Evolutionary conservation across 1,284 basidiomycete species (phyloP).

Genomic region (Cutaneotrichosporon sp.): DNA sequence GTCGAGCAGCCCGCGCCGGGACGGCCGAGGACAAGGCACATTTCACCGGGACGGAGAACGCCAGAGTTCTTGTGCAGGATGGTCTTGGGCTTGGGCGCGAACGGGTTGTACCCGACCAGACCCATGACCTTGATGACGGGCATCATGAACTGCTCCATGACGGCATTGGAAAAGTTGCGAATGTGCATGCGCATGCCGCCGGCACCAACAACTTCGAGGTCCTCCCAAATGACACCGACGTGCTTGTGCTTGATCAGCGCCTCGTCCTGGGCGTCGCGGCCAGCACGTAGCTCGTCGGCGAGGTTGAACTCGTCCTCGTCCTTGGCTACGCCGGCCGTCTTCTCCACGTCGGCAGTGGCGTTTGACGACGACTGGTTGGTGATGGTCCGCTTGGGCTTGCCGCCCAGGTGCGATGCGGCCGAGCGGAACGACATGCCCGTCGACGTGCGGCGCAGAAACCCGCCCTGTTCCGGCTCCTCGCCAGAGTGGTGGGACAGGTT

Average conservation of each 20-base stretch:
- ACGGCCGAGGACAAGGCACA: conserved; percentile 55
- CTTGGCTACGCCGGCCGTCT: conserved; percentile 17
- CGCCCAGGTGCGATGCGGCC: conserved; percentile 13
- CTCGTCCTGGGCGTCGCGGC: conserved; percentile 60
- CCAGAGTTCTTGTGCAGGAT: conserved; percentile 60
- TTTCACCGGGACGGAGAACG: conserved; percentile 62
- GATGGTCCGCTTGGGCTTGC: conserved; percentile 14
- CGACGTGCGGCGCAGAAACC: conserved; percentile 26
- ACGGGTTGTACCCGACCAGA: conserved; percentile 16
- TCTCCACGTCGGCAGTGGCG: conserved; percentile 27
- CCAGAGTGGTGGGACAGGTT: conserved; percentile 36
- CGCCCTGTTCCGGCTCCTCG: background rate
- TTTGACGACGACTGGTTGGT: conserved; percentile 5
- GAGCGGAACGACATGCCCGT: conserved; percentile 27
- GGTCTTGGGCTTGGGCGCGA: conserved; percentile 49
- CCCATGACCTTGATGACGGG: conserved; percentile 36
- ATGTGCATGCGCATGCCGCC: conserved; percentile 66
- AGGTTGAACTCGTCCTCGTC: conserved; percentile 49
- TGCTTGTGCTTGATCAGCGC: conserved; percentile 77
- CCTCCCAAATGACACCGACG: conserved; percentile 57
- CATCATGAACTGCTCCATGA: conserved; percentile 50
- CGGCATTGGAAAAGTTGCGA: conserved; percentile 50
- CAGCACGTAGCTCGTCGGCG: conserved; percentile 65
- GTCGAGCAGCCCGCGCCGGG: conserved; percentile 49
- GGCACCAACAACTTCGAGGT: conserved; percentile 59